These are phyloP conservation scores for Aspergillus bertholletiae DNA, from an alignment of 495 filamentous ascomycete genomes.

Conservation along the genomic window DNA sequence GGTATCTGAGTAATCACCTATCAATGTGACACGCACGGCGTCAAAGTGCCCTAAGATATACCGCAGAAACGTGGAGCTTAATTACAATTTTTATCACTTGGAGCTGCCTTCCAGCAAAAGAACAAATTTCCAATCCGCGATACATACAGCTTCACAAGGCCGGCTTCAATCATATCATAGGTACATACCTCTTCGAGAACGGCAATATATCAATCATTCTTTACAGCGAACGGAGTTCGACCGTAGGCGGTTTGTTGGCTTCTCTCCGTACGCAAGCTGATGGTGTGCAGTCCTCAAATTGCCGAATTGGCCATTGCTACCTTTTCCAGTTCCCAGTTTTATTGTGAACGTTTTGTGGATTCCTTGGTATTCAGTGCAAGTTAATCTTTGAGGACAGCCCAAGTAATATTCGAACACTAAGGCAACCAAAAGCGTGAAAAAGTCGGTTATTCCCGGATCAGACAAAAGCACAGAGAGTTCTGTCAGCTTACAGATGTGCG, in stretches of 20 bases:
- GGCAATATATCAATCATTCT: slow-evolving; percentile 48
- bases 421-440: slow-evolving; percentile 47
- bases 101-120: slow-evolving; percentile 21
- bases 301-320: slow-evolving; percentile 62
- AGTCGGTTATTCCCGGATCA: slow-evolving; percentile 41
- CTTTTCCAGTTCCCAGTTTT: slow-evolving; percentile 46
- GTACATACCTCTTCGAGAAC: slow-evolving; percentile 53
- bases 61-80: not conserved
- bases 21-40: too few relatives aligned
- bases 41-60: too few relatives aligned
- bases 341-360: slow-evolving; percentile 7
- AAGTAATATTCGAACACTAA: slow-evolving; percentile 38
- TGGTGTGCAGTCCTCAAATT: slow-evolving; percentile 50
- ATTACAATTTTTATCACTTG: slow-evolving; percentile 4
- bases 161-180: slow-evolving; percentile 54
- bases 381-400: not conserved
- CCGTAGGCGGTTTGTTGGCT: slow-evolving; percentile 27
- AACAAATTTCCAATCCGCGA: slow-evolving; percentile 50
- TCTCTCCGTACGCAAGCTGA: not conserved
- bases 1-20: too few relatives aligned
- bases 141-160: slow-evolving; percentile 61
- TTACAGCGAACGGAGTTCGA: slow-evolving; percentile 59
- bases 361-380: not conserved
- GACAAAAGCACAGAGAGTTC: slow-evolving; percentile 38
- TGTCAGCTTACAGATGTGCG: slow-evolving; percentile 38